Conservation (phyloP, 176 grass and related monocot species). For the Secale cereale region DNA sequence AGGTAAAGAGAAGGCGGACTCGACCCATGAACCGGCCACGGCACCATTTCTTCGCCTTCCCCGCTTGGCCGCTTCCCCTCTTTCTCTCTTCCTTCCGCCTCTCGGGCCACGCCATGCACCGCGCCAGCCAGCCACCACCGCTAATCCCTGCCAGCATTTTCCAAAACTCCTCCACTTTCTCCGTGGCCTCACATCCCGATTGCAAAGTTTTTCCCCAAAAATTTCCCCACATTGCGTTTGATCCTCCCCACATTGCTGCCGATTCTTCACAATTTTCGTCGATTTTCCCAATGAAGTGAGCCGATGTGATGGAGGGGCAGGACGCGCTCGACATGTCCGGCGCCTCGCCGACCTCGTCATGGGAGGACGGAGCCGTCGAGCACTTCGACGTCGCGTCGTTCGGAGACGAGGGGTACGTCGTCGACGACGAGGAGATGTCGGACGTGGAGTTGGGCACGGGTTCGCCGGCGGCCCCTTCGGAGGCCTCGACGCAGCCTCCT, state of each 20-base stretch:
- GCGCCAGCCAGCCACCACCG: conserved; percentile 31
- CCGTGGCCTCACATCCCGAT: conserved; percentile 39
- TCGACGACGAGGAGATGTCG: conserved; percentile 36
- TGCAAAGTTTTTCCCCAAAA: conserved; percentile 14
- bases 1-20: conserved; percentile 17
- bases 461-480: conserved; percentile 13
- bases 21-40: conserved; percentile 21
- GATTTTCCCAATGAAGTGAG: conserved; percentile 35
- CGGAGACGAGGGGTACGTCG: conserved; percentile 25
- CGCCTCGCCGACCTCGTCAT: conserved; percentile 26
- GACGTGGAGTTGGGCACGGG: conserved; percentile 23
- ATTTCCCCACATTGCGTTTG: conserved; percentile 2
- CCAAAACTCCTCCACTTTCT: conserved; percentile 31
- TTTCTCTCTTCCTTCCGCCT: conserved; percentile 23
- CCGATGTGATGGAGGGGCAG: conserved; percentile 57
- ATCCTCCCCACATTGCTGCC: conserved; percentile 28
- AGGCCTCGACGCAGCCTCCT: not conserved
- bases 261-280: conserved; percentile 23
- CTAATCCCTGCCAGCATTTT: conserved; percentile 36
- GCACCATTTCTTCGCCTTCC: conserved; percentile 33
- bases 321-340: conserved; percentile 40
- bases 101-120: conserved; percentile 46
- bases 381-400: conserved; percentile 32
- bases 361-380: conserved; percentile 26
- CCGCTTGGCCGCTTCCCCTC: conserved; percentile 23